Base-by-base conservation (phyloP, 2,329 filamentous ascomycete genomes). In the Ophiostoma quercus region DNA sequence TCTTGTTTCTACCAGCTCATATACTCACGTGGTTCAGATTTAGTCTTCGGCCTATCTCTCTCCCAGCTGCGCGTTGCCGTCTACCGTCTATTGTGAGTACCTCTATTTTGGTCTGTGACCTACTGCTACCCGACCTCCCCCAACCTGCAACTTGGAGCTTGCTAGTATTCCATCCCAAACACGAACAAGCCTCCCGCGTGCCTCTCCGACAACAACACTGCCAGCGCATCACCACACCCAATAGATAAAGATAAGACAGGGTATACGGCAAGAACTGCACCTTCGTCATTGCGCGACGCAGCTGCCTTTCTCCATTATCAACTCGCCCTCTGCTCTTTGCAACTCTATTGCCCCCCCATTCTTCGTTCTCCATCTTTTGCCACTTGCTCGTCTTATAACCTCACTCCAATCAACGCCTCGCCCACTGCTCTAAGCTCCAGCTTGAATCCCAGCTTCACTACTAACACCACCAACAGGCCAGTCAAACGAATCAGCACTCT, bases 401-500 rank as follows among this genome's bases (percentile, higher is more conserved):
- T 65, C 62, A 65, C 62, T 37, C 60, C 60, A 63, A n/a, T 63
- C 62, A 39, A 65, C 62, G 63, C 19, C 19, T 47, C 7, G 16
- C 19, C 19, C 51, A 25, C 51, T 25, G 51, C 51, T 57, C 11
- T 22, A 12, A 19, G 22, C 87, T 89, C 77, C 88, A 88, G 80
- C 51, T 25, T n/a, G n/a, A n/a, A n/a, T n/a, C n/a, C 14, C 51
- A 57, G n/a, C 22, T 22, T n/a, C 16, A 51, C 19, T 11, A 22
- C 51, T 57, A 57, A 25, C 16, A 57, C 83, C 4, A 41, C 39
- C 39, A 41, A 41, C 11, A 3, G 86, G 79, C 88, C 90, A 82
- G 86, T 71, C 78, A 82, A 82, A 67, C 89, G 90, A 79, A 87
- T 86, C 51, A 57, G 22, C 51, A 12, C 22, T 57, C 12, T 62